Evolutionary conservation across 805 yeast species (phyloP).

Genomic region (Candida krabiensis): DNA sequence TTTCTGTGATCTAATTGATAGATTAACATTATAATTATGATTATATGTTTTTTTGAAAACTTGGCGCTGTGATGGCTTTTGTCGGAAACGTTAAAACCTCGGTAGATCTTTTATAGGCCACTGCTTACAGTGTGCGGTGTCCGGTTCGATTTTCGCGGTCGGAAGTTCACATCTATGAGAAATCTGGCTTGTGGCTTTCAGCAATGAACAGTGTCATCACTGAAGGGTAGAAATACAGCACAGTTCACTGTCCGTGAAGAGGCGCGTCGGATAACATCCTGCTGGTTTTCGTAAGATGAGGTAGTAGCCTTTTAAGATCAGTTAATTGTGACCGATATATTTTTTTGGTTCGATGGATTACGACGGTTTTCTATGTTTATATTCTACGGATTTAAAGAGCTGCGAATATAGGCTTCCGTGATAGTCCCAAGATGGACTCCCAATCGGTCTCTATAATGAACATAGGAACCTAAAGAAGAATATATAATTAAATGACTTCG

Average conservation of each 20-base stretch:
- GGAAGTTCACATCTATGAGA: slow-evolving; percentile 31
- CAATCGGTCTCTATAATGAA: too few relatives aligned
- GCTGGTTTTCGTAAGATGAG: slow-evolving; percentile 32
- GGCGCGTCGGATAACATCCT: slow-evolving; percentile 40
- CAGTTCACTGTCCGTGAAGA: slow-evolving; percentile 41
- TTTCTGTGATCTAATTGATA: too few relatives aligned
- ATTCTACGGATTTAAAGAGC: too few relatives aligned
- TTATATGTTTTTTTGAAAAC: not conserved
- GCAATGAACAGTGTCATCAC: slow-evolving; percentile 36
- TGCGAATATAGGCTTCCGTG: too few relatives aligned
- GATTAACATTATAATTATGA: too few relatives aligned
- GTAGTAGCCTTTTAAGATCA: slow-evolving; percentile 15
- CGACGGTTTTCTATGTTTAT: too few relatives aligned
- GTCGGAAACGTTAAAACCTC: slow-evolving; percentile 32
- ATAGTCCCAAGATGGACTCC: too few relatives aligned
- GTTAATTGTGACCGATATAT: slow-evolving; percentile 25
- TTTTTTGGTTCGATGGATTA: too few relatives aligned
- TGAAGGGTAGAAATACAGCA: slow-evolving; percentile 48
- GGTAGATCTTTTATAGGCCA: slow-evolving; percentile 14
- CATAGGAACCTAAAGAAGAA: too few relatives aligned
- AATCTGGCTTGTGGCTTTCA: slow-evolving; percentile 29
- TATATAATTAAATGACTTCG: too few relatives aligned
- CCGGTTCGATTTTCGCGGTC: slow-evolving; percentile 45
- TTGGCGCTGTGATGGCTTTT: slow-evolving; percentile 32
- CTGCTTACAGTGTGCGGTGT: slow-evolving; percentile 37